A percentile compares a stretch with the other conserved stretches of the same genome.
phyloP scores from a whole-genome alignment of 1,284 basidiomycete genomes.

The Ustanciosporium gigantosporum region DNA sequence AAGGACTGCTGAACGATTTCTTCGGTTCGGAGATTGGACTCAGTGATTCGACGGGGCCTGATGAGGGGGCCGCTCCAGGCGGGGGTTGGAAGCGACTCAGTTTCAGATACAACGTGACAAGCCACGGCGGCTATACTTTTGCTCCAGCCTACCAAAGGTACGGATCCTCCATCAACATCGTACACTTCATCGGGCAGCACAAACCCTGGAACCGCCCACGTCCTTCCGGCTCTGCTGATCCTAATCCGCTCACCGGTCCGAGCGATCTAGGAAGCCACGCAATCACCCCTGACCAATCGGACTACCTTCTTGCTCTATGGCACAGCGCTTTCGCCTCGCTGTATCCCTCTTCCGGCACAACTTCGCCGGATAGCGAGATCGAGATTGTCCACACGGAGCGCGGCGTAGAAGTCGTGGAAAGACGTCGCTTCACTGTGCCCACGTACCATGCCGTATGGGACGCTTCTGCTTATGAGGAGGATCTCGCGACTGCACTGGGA shows the following conservation, averaged over 20 bases:
- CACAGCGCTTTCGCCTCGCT: slow-evolving; percentile 84
- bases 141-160: slow-evolving; percentile 93
- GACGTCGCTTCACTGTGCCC: slow-evolving; percentile 69
- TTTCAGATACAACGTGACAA: slow-evolving; percentile 85
- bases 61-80: slow-evolving; percentile 62
- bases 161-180: slow-evolving; percentile 80
- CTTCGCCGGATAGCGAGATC: slow-evolving; percentile 37
- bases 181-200: slow-evolving; percentile 91
- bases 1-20: slow-evolving; percentile 94
- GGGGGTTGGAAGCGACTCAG: slow-evolving; percentile 85
- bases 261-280: slow-evolving; percentile 60
- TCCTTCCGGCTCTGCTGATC: slow-evolving; percentile 41
- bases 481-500: background rate
- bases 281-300: slow-evolving; percentile 54
- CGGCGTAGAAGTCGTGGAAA: slow-evolving; percentile 61
- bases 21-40: slow-evolving; percentile 65
- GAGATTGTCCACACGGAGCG: slow-evolving; percentile 44
- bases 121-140: slow-evolving; percentile 95
- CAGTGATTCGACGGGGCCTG: background rate
- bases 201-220: slow-evolving; percentile 79
- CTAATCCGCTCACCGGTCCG: slow-evolving; percentile 52
- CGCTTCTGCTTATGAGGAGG: slow-evolving; percentile 45
- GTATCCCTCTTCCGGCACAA: slow-evolving; percentile 67
- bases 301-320: slow-evolving; percentile 88
- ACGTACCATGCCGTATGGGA: slow-evolving; percentile 78